These are phyloP conservation scores for Candida frijolesensis DNA, from an alignment of 1,139 yeast species.

Conservation along the genomic window DNA sequence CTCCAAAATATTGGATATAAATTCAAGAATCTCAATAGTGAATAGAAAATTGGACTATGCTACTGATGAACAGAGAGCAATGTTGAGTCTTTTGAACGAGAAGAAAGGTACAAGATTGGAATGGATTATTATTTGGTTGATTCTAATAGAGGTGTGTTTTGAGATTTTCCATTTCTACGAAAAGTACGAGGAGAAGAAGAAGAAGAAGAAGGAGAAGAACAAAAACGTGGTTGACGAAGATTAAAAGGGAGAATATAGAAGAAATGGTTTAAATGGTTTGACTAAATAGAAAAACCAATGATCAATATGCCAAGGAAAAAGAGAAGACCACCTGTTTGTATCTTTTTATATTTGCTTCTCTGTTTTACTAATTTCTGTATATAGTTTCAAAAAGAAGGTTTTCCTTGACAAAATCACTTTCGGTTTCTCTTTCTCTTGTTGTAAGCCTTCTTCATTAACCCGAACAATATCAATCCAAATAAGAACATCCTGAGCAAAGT, in stretches of 20 bases:
- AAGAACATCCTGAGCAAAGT: too few relatives aligned
- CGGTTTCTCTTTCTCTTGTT: too few relatives aligned
- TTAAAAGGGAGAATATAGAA: neutral
- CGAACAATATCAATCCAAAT: too few relatives aligned
- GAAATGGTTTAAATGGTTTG: neutral
- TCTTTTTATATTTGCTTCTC: too few relatives aligned
- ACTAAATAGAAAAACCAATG: too few relatives aligned
- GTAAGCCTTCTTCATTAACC: too few relatives aligned
- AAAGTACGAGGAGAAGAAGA: conserved; percentile 13
- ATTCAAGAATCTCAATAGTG: conserved; percentile 73
- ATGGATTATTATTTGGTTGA: conserved; percentile 83
- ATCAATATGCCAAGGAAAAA: neutral
- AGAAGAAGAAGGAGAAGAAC: conserved; percentile 2
- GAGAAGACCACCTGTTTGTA: too few relatives aligned
- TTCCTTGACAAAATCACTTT: too few relatives aligned
- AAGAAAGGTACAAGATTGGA: conserved; percentile 76
- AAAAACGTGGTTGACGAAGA: neutral
- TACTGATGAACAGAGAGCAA: conserved; percentile 81
- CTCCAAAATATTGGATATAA: conserved; percentile 71
- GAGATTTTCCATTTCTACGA: conserved; percentile 61
- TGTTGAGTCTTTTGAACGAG: conserved; percentile 74
- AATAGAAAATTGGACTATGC: conserved; percentile 88
- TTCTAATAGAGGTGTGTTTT: conserved; percentile 81
- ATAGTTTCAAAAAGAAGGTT: too few relatives aligned
- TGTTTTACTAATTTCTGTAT: too few relatives aligned